Evolutionary conservation across 2,329 filamentous ascomycete species (phyloP).

Genomic region (Colletotrichum eremochloae): DNA sequence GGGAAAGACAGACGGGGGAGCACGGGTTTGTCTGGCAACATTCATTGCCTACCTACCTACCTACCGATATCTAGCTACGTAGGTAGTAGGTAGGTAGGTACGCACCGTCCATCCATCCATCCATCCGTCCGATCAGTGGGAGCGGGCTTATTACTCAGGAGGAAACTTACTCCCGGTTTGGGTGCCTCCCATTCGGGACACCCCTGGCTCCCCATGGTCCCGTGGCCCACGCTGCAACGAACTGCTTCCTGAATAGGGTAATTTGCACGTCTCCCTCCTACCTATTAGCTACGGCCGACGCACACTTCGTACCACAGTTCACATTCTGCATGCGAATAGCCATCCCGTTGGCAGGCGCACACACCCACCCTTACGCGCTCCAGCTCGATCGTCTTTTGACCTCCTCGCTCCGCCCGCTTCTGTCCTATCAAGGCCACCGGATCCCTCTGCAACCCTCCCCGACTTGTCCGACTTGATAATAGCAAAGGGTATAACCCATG

Average conservation of each 20-base stretch:
- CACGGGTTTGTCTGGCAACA: neutral
- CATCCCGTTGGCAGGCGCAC: neutral
- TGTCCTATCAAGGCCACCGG: constrained; percentile 26
- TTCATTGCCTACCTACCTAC: neutral
- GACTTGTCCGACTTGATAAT: neutral
- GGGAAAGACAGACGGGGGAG: neutral
- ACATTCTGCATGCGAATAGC: constrained; percentile 18
- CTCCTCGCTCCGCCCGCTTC: neutral
- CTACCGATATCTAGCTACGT: no score
- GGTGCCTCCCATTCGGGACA: neutral
- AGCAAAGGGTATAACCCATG: constrained; percentile 14
- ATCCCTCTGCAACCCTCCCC: neutral
- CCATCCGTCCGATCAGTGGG: constrained; percentile 4
- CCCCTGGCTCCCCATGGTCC: constrained; percentile 25
- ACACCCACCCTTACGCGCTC: neutral
- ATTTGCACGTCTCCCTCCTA: constrained; percentile 6
- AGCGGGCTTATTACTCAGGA: constrained; percentile 31
- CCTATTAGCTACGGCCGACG: neutral
- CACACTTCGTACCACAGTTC: neutral
- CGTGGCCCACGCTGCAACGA: constrained; percentile 19
- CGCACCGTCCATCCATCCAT: neutral
- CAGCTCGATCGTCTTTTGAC: neutral
- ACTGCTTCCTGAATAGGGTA: constrained; percentile 37
- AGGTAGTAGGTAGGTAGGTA: neutral
- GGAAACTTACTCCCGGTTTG: constrained; percentile 23